phyloP scores from a whole-genome alignment of 1,284 basidiomycete genomes.

The Ganoderma multipileum region DNA sequence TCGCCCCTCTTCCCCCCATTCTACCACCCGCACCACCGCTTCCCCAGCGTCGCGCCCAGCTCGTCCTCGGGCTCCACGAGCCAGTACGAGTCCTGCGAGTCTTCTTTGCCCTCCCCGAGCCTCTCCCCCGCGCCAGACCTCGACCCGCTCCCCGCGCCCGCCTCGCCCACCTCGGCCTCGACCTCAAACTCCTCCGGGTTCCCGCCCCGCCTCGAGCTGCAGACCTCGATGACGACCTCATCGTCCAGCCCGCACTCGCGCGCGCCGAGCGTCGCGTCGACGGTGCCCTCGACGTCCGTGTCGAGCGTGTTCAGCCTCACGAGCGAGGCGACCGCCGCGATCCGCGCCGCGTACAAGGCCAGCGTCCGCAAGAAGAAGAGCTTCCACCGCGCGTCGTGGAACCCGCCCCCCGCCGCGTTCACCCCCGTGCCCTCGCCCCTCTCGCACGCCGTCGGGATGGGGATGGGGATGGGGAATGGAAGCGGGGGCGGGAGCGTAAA shows the following conservation, averaged over 20 bases:
- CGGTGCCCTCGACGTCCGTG: conserved; percentile 18
- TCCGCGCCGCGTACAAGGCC: conserved; percentile 62
- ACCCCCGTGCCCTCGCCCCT: conserved; percentile 13
- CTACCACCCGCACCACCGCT: conserved; percentile 23
- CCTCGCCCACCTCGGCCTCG: conserved; percentile 10
- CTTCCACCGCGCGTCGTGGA: conserved; percentile 65
- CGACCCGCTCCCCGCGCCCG: conserved; percentile 13
- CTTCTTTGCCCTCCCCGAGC: conserved; percentile 37
- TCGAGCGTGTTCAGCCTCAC: conserved; percentile 30
- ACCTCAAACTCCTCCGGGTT: conserved; percentile 7
- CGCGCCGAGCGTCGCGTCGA: conserved; percentile 40
- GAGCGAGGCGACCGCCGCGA: conserved; percentile 49
- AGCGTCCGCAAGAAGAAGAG: conserved; percentile 63
- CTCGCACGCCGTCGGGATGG: neutral
- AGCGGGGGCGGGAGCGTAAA: no score
- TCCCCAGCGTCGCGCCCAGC: conserved; percentile 24
- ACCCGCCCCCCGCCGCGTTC: conserved; percentile 37
- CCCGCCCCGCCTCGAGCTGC: conserved; percentile 34
- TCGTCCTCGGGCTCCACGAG: conserved; percentile 30
- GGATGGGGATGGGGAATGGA: no score
- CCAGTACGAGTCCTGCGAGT: conserved; percentile 40
- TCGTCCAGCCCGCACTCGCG: conserved; percentile 20
- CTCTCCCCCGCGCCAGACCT: conserved; percentile 25
- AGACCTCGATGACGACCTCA: neutral
- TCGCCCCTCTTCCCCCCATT: conserved; percentile 22